phyloP scores from a whole-genome alignment of 2,329 filamentous ascomycete genomes.

The Stachybotrys elegans region DNA sequence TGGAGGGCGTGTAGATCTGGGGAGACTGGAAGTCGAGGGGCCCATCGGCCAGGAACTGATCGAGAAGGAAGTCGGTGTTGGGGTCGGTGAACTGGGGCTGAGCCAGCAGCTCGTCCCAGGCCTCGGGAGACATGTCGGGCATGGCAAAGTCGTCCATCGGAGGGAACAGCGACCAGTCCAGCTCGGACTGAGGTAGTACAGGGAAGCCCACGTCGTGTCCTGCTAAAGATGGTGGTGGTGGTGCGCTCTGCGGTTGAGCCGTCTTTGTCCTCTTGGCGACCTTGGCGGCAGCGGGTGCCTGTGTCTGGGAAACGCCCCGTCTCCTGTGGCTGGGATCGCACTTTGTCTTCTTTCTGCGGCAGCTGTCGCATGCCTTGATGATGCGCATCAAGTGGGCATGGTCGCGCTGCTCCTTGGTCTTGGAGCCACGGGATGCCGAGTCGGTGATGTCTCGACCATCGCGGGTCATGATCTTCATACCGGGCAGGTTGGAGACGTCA shows the following conservation, averaged over 20 bases:
- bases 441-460: constrained; percentile 60
- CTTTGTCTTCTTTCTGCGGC: constrained; percentile 58
- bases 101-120: constrained; percentile 43
- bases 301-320: constrained; percentile 24
- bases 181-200: not conserved
- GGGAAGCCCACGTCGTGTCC: constrained; percentile 8
- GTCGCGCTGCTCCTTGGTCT: constrained; percentile 63
- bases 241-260: constrained; percentile 9
- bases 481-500: constrained; percentile 51
- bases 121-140: constrained; percentile 17
- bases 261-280: constrained; percentile 37
- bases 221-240: constrained; percentile 6
- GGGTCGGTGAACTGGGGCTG: constrained; percentile 27
- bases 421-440: constrained; percentile 55
- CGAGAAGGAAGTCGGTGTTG: constrained; percentile 42
- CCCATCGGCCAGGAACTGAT: too few species aligned
- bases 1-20: constrained; percentile 19
- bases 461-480: constrained; percentile 63
- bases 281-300: constrained; percentile 26
- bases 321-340: constrained; percentile 58
- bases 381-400: constrained; percentile 63
- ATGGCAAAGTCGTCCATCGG: constrained; percentile 6
- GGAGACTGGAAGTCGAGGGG: constrained; percentile 39
- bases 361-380: constrained; percentile 62
- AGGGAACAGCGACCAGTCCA: constrained; percentile 3